Base-by-base conservation (phyloP, 1,284 basidiomycete species). In the Tylopilus orsonianus region DNA sequence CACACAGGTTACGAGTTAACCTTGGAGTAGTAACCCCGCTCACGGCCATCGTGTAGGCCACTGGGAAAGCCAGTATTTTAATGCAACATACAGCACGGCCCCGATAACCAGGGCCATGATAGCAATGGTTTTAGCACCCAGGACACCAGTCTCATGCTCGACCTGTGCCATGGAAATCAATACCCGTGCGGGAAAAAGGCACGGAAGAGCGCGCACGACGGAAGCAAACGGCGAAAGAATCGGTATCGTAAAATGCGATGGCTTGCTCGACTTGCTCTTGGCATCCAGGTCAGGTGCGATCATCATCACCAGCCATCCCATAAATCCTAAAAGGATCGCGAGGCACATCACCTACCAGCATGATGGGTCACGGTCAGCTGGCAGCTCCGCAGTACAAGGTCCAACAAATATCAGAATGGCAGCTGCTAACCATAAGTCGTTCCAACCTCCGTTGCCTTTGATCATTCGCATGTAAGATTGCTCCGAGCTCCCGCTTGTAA, bases 141-240 rank as follows among this genome's bases (percentile, higher is more conserved):
- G 62, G 0, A 75, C 70, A 0, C 83, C 82, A 0, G 75, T 77
- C 61, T 85, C 83, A 38, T 83, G 74, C 52, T 85, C 83, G 18
- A 82, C 74, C 83, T 85, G 50, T 2, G 37, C 20, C 40, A 18
- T 16, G 32, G 24, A 19, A 16, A 43, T 67, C 49, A 52, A 41
- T 39, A n/a, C 12, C 43, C 38, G 18, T 9, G 2, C 19, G 33
- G 27, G 27, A 42, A 42, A 39, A 41, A 30, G 29, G 13, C 26
- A 26, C 22, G 7, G n/a, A 19, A 34, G 30, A 2, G 70, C 77
- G 70, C 77, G 45, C 45, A 85, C 83, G 54, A 85, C 83, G 3
- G 83, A 85, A 2, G 82, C 76, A 55, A 85, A 85, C 0, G 83
- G 83, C 0, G 83, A 85, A 16, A 85, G 58, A 5, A 85, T 78